phyloP scores from a whole-genome alignment of 2,329 filamentous ascomycete species.

The Colletotrichum horii region DNA sequence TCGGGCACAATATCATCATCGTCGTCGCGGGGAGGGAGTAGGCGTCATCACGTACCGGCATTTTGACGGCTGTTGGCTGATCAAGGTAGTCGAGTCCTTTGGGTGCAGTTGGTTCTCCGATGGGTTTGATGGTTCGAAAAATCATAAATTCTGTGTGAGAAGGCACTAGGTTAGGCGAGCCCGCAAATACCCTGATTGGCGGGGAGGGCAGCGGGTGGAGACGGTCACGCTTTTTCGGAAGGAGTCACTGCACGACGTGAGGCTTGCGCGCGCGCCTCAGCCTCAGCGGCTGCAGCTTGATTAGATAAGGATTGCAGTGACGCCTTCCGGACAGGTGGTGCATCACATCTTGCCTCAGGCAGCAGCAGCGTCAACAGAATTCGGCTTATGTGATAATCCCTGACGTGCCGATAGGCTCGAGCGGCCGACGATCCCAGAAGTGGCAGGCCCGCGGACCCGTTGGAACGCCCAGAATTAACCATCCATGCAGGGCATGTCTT shows the following conservation, averaged over 20 bases:
- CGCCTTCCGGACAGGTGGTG: neutral
- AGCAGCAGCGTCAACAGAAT: neutral
- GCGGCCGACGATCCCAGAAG: constrained; percentile 16
- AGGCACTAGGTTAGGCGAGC: constrained; percentile 19
- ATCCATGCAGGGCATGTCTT: constrained; percentile 18
- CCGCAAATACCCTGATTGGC: constrained; percentile 20
- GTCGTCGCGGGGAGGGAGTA: neutral
- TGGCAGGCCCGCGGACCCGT: constrained; percentile 7
- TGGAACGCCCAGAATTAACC: constrained; percentile 1
- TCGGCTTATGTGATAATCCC: constrained; percentile 14
- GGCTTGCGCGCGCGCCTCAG: neutral
- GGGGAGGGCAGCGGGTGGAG: constrained; percentile 13
- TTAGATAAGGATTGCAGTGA: constrained; percentile 9
- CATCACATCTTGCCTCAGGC: constrained; percentile 16
- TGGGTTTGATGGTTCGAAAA: constrained; percentile 4
- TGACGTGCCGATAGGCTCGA: constrained; percentile 12
- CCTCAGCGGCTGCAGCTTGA: neutral
- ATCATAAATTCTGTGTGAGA: constrained; percentile 15
- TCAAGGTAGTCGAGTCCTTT: constrained; percentile 38
- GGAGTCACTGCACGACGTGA: neutral
- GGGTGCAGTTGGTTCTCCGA: constrained; percentile 19
- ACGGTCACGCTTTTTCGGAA: constrained; percentile 16
- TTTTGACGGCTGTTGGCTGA: constrained; percentile 42
- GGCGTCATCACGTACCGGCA: constrained; percentile 41
- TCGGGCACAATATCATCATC: constrained; percentile 4